Evolutionary conservation across 176 grass and related monocot genomes (phyloP).

Genomic region (Elymus sibiricus): DNA sequence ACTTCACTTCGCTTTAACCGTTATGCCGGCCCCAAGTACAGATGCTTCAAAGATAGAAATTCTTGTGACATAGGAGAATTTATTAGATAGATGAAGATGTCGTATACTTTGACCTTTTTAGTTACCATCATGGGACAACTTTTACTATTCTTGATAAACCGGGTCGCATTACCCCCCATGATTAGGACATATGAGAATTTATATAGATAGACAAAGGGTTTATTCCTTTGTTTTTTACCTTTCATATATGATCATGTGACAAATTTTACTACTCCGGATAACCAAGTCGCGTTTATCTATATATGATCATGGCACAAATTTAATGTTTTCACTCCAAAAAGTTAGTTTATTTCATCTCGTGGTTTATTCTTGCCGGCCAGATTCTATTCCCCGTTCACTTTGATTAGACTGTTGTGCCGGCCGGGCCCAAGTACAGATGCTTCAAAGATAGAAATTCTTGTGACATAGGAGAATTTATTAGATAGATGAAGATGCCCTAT

Average conservation of each 20-base stretch:
- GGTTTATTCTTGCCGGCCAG: slow-evolving; percentile 16
- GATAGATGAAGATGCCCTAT: background rate
- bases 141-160: too few species aligned
- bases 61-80: background rate
- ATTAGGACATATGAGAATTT: background rate
- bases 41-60: slow-evolving; percentile 1
- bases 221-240: background rate
- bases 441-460: background rate
- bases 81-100: background rate
- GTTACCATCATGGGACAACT: too few species aligned
- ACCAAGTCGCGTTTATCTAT: background rate
- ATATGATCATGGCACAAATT: background rate
- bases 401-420: background rate
- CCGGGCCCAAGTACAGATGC: slow-evolving; percentile 16
- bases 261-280: background rate
- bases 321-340: background rate
- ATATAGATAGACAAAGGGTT: background rate
- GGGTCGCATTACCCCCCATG: too few species aligned
- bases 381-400: background rate
- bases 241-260: background rate
- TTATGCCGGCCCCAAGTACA: slow-evolving; percentile 16
- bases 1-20: background rate
- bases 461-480: background rate
- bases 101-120: too few species aligned
- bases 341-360: background rate